These are phyloP conservation scores for Candida tammaniensis DNA, from an alignment of 805 yeast species.

Conservation along the genomic window DNA sequence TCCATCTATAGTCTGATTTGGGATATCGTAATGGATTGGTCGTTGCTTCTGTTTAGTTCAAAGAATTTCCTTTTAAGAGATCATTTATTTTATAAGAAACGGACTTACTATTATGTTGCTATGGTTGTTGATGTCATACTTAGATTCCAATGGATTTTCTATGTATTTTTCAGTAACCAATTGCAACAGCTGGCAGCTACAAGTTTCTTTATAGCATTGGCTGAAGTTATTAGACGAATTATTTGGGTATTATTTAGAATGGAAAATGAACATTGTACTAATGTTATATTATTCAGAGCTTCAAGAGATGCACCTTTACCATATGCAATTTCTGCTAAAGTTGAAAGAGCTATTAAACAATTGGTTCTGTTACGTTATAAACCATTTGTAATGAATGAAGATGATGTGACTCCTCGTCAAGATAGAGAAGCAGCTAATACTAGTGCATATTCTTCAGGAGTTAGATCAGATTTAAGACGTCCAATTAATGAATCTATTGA, in stretches of 20 bases:
- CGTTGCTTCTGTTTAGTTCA: slow-evolving; percentile 67
- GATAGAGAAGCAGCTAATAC: slow-evolving; percentile 1
- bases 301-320: slow-evolving; percentile 87
- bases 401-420: background rate
- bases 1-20: slow-evolving; percentile 68
- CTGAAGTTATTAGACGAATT: slow-evolving; percentile 79
- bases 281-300: slow-evolving; percentile 81
- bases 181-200: slow-evolving; percentile 87
- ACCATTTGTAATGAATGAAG: slow-evolving; percentile 1
- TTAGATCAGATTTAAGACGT: slow-evolving; percentile 6
- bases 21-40: slow-evolving; percentile 98
- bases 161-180: slow-evolving; percentile 71
- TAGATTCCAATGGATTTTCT: slow-evolving; percentile 90
- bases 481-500: slow-evolving; percentile 10
- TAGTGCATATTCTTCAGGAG: slow-evolving; percentile 6
- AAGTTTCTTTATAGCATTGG: slow-evolving; percentile 77
- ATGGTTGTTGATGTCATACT: slow-evolving; percentile 70
- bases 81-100: slow-evolving; percentile 60
- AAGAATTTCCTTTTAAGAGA: slow-evolving; percentile 62
- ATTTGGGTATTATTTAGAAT: slow-evolving; percentile 90
- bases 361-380: slow-evolving; percentile 33
- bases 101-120: slow-evolving; percentile 59
- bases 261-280: slow-evolving; percentile 95
- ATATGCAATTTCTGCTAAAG: slow-evolving; percentile 45
- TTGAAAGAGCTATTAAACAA: slow-evolving; percentile 35